These are phyloP conservation scores for Phaeosphaeria sp. DNA, from an alignment of 2,329 filamentous ascomycete genomes.

Conservation along the genomic window DNA sequence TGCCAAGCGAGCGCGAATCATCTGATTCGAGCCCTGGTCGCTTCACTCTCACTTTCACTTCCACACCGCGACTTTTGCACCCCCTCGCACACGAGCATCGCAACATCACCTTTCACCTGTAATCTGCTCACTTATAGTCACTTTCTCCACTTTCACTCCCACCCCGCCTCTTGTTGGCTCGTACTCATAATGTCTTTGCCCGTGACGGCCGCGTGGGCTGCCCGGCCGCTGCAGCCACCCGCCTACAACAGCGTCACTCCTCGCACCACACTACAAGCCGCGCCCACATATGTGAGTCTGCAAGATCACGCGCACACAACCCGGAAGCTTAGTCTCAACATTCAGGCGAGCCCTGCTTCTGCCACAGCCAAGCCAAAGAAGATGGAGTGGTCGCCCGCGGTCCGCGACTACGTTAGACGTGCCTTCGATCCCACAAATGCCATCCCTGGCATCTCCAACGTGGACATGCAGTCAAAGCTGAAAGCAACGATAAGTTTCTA, in stretches of 20 bases:
- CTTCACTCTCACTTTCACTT: conserved; percentile 23
- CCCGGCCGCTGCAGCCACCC: conserved; percentile 36
- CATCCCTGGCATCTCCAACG: conserved; percentile 51
- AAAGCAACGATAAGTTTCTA: conserved; percentile 85
- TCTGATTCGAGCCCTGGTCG: conserved; percentile 16
- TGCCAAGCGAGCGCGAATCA: conserved; percentile 13
- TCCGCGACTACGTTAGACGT: conserved; percentile 86
- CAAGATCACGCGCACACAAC: background rate
- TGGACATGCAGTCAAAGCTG: conserved; percentile 83
- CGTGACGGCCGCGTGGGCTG: conserved; percentile 35
- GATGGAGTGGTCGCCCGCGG: conserved; percentile 81
- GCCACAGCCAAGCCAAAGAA: conserved; percentile 56
- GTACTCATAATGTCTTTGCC: conserved; percentile 36
- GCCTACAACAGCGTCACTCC: conserved; percentile 57
- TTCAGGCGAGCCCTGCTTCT: background rate
- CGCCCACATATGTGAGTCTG: conserved; percentile 29
- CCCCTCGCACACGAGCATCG: conserved; percentile 4
- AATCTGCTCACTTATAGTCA: conserved; percentile 24
- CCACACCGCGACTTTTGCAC: conserved; percentile 20
- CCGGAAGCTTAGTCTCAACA: background rate
- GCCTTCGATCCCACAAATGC: conserved; percentile 79
- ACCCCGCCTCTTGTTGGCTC: conserved; percentile 11
- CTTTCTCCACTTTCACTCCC: background rate
- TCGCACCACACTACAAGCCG: conserved; percentile 46
- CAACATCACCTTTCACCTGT: conserved; percentile 3